A percentile compares a stretch with the other conserved stretches of the same genome.
Evolutionary conservation across 768 basidiomycete species (phyloP).

Genomic region (Lyophyllum semitale): DNA sequence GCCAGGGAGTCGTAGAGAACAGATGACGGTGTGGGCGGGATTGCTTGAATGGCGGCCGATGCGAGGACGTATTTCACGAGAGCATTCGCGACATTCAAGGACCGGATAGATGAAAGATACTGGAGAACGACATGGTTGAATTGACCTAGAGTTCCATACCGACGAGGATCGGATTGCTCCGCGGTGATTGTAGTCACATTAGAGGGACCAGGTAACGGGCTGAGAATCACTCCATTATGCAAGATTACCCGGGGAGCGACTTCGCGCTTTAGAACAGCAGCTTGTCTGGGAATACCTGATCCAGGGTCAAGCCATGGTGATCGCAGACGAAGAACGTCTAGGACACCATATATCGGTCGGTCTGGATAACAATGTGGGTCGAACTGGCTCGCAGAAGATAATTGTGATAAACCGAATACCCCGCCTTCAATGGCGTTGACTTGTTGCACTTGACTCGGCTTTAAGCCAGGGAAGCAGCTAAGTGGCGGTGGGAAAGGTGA

Average conservation of each 20-base stretch:
- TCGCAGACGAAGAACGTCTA: constrained; percentile 58
- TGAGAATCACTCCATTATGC: constrained; percentile 52
- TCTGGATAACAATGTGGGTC: constrained; percentile 52
- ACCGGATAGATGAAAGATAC: constrained; percentile 54
- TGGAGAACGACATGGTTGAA: constrained; percentile 59
- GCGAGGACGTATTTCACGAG: constrained; percentile 51
- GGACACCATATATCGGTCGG: constrained; percentile 63
- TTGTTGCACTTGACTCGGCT: constrained; percentile 35
- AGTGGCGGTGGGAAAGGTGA: constrained; percentile 59
- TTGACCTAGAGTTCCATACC: constrained; percentile 56
- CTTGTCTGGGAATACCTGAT: constrained; percentile 47
- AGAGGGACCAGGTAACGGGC: constrained; percentile 42
- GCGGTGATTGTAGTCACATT: constrained; percentile 29
- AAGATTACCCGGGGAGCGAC: constrained; percentile 50
- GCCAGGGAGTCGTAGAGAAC: constrained; percentile 41
- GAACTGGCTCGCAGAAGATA: constrained; percentile 36
- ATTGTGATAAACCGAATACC: constrained; percentile 50
- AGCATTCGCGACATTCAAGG: constrained; percentile 43
- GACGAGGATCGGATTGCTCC: constrained; percentile 44
- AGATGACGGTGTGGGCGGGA: constrained; percentile 43
- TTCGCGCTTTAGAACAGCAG: constrained; percentile 45
- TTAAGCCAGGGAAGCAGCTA: constrained; percentile 60
- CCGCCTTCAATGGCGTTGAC: constrained; percentile 50
- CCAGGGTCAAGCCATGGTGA: constrained; percentile 55
- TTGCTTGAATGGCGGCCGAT: constrained; percentile 28